A percentile compares a stretch with the other conserved stretches of the same genome.
Conservation (phyloP, 108 stramenopile species). For the Cyclostephanos invisitatus region DNA sequence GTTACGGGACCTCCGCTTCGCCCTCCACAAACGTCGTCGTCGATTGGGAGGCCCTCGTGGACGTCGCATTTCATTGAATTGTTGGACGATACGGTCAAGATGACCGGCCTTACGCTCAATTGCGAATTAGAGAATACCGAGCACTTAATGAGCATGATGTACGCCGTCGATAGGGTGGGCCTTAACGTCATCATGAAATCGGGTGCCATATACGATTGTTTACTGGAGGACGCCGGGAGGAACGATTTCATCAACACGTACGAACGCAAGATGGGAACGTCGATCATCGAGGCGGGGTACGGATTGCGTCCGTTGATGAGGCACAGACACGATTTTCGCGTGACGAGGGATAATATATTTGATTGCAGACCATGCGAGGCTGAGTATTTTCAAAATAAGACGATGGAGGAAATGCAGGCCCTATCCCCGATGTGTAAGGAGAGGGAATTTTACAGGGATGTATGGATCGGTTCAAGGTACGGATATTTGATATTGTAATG, state of each 20-base stretch:
- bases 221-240: not conserved
- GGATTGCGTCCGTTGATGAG: not conserved
- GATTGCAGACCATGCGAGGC: not conserved
- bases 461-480: slow-evolving; percentile 11
- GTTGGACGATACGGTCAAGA: slow-evolving; percentile 27
- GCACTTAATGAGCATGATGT: slow-evolving; percentile 33
- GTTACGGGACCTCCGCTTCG: slow-evolving; percentile 15
- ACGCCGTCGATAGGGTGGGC: slow-evolving; percentile 20
- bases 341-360: not conserved
- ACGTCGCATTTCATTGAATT: slow-evolving; percentile 8
- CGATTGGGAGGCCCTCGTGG: too few species aligned
- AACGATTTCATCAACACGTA: slow-evolving; percentile 12
- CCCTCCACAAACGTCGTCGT: too few species aligned
- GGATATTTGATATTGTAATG: not conserved
- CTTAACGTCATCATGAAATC: slow-evolving; percentile 9
- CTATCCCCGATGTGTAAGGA: not conserved
- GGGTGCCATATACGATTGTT: slow-evolving; percentile 25
- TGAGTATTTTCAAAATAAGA: not conserved
- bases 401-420: not conserved
- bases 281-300: slow-evolving; percentile 20
- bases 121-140: slow-evolving; percentile 2
- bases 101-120: slow-evolving; percentile 28
- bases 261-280: slow-evolving; percentile 23
- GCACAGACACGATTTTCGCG: not conserved
- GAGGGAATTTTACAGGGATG: not conserved